Conservation (phyloP, 768 basidiomycete species). For the Suillus tomentosus region DNA sequence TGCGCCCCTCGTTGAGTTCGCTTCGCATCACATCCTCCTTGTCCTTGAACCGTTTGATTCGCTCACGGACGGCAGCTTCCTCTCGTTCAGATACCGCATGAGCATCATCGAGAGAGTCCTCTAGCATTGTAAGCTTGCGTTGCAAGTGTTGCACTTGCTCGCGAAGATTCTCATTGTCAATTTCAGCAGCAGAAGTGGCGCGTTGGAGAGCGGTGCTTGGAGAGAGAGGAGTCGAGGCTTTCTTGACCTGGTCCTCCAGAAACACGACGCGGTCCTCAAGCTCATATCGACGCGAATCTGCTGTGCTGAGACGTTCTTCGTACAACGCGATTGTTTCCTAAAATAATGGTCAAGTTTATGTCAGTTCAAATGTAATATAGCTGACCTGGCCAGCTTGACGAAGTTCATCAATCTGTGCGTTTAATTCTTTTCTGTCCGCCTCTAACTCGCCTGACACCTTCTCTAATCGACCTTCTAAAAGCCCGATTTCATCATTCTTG, state of each 20-base stretch:
- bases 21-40: constrained; percentile 70
- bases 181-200: constrained; percentile 75
- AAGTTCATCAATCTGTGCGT: constrained; percentile 78
- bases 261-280: constrained; percentile 63
- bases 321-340: constrained; percentile 95
- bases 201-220: constrained; percentile 39
- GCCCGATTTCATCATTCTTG: constrained; percentile 61
- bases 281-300: constrained; percentile 75
- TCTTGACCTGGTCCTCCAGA: constrained; percentile 55
- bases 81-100: constrained; percentile 73
- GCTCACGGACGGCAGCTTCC: constrained; percentile 60
- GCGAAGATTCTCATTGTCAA: constrained; percentile 90
- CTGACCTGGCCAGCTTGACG: constrained; percentile 85
- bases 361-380: constrained; percentile 10
- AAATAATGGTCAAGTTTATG: constrained; percentile 10
- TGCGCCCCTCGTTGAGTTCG: constrained; percentile 68
- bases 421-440: constrained; percentile 67
- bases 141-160: constrained; percentile 91
- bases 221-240: constrained; percentile 33
- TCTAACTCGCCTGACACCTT: constrained; percentile 49
- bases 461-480: constrained; percentile 51
- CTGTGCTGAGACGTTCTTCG: constrained; percentile 79
- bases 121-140: constrained; percentile 69
- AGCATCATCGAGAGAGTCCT: constrained; percentile 84
- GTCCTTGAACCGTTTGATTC: constrained; percentile 68